Percentiles rank a stretch among this genome's conserved stretches.
These are phyloP conservation scores for Myxozyma mucilagina DNA, from an alignment of 805 yeast species.

Conservation along the genomic window DNA sequence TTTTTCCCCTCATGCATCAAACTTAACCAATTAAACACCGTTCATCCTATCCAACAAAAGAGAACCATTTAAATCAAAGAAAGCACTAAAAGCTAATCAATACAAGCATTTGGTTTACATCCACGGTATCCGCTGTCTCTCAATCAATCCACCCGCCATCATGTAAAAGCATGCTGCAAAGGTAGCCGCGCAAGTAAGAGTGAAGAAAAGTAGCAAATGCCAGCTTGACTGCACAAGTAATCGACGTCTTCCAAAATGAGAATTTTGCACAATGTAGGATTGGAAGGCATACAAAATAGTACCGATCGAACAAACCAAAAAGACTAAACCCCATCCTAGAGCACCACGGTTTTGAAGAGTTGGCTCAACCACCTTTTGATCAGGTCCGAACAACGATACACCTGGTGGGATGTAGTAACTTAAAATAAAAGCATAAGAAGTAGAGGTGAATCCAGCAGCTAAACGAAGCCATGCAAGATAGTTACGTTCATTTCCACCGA, in stretches of 20 bases:
- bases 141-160: constrained; percentile 29
- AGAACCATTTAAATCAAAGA: too few relatives aligned
- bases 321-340: constrained; percentile 27
- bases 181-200: constrained; percentile 15
- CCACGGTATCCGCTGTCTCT: constrained; percentile 6
- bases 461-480: constrained; percentile 31
- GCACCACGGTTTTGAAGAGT: constrained; percentile 26
- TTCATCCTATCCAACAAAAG: too few relatives aligned
- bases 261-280: constrained; percentile 20
- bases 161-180: constrained; percentile 22
- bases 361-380: constrained; percentile 8
- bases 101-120: background rate
- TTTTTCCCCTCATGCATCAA: too few relatives aligned
- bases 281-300: constrained; percentile 20
- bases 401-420: constrained; percentile 28
- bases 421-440: constrained; percentile 27
- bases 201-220: constrained; percentile 22
- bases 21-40: too few relatives aligned
- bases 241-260: constrained; percentile 20
- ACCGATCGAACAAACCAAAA: constrained; percentile 19
- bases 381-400: constrained; percentile 20
- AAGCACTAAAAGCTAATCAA: too few relatives aligned
- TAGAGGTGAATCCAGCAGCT: constrained; percentile 28
- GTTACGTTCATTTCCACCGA: constrained; percentile 30
- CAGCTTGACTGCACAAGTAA: constrained; percentile 27